A percentile compares a stretch with the other conserved stretches of the same genome.
phyloP scores from a whole-genome alignment of 1,284 basidiomycete species.

The Puccinia coronata region DNA sequence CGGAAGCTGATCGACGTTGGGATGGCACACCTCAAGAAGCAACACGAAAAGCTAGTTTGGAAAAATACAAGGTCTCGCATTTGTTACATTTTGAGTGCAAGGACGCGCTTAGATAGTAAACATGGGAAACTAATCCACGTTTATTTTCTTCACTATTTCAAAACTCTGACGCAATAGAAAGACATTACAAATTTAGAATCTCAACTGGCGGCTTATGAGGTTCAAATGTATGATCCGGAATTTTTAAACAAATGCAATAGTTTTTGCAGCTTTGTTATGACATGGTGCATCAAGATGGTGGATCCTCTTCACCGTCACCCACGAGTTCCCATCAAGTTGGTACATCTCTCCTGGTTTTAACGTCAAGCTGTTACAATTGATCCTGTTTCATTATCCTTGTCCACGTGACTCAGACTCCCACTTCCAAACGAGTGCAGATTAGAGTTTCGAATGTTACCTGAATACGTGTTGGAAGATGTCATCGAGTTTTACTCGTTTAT shows the following conservation, averaged over 20 bases:
- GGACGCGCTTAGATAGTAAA: conserved; percentile 67
- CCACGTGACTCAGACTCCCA: conserved; percentile 67
- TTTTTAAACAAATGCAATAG: conserved; percentile 76
- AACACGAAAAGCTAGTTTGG: conserved; percentile 29
- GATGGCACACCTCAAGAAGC: conserved; percentile 63
- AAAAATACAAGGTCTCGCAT: conserved; percentile 47
- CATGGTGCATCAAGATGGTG: conserved; percentile 90
- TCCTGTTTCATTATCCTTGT: background rate
- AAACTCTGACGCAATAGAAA: conserved; percentile 49
- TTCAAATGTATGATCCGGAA: conserved; percentile 82
- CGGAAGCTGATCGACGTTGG: conserved; percentile 75
- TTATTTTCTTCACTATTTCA: background rate
- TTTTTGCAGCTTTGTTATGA: conserved; percentile 86
- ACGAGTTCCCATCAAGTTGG: conserved; percentile 68
- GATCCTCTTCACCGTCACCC: conserved; percentile 83
- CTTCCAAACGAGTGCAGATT: conserved; percentile 80
- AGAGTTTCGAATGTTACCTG: conserved; percentile 84
- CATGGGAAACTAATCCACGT: background rate
- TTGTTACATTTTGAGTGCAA: conserved; percentile 54
- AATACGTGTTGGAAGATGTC: conserved; percentile 92
- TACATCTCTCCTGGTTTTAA: conserved; percentile 51
- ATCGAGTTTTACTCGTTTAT: conserved; percentile 85
- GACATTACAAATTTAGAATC: conserved; percentile 53
- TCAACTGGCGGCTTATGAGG: conserved; percentile 73
- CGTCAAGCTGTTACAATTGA: background rate